phyloP scores from a whole-genome alignment of 345 rosid species.

The Theobroma cacao region DNA sequence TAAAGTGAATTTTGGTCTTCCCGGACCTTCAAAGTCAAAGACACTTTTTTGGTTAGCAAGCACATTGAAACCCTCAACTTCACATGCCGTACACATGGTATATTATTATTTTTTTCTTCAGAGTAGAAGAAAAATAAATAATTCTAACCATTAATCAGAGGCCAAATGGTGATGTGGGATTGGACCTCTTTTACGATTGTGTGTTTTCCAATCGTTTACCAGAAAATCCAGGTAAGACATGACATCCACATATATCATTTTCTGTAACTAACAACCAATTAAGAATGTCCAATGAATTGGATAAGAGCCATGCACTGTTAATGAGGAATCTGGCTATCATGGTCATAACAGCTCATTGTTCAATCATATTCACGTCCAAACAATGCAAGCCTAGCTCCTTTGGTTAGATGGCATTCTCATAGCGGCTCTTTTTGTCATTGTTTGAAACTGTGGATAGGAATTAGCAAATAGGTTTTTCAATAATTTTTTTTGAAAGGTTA shows the following conservation, averaged over 20 bases:
- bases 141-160: background rate
- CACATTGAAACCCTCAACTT: background rate
- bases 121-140: background rate
- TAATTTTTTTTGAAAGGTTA: too few species aligned
- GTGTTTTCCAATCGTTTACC: background rate
- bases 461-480: background rate
- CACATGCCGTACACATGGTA: constrained; percentile 15
- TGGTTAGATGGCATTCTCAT: background rate
- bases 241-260: constrained; percentile 6
- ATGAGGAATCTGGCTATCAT: constrained; percentile 9
- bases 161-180: background rate
- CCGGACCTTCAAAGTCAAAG: constrained; percentile 21
- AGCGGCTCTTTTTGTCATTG: background rate
- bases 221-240: background rate
- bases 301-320: background rate
- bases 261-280: background rate
- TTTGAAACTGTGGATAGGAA: background rate
- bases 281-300: background rate
- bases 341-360: constrained; percentile 8
- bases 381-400: background rate
- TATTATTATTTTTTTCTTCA: too few species aligned
- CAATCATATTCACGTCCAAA: constrained; percentile 10
- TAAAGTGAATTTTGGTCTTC: constrained; percentile 14
- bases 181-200: background rate
- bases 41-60: background rate